Conservation (phyloP, 306 rosid genomes). For the Dicorynia guianensis region DNA sequence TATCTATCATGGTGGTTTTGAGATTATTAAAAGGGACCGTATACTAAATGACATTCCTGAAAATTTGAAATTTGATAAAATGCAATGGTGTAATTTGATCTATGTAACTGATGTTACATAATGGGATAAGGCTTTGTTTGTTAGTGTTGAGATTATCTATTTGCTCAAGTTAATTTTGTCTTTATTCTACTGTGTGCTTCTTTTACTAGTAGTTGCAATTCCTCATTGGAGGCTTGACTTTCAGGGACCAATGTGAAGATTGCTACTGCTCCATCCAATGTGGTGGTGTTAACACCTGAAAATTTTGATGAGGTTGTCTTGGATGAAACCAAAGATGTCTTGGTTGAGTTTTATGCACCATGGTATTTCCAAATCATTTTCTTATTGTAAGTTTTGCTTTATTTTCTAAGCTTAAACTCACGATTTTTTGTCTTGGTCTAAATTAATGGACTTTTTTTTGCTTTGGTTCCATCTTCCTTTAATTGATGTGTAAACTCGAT, state of each 20-base stretch:
- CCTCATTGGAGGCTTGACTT: slow-evolving; percentile 37
- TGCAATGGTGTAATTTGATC: too few relatives aligned
- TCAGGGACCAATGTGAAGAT: slow-evolving; percentile 93
- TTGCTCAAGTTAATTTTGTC: not conserved
- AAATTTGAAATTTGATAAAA: too few relatives aligned
- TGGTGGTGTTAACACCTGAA: slow-evolving; percentile 70
- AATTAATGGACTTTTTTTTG: slow-evolving; percentile 2
- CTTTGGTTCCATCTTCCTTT: not conserved
- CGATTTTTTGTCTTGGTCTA: slow-evolving; percentile 8
- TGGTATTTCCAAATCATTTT: slow-evolving; percentile 61
- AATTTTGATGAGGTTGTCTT: slow-evolving; percentile 78
- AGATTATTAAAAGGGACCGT: too few relatives aligned
- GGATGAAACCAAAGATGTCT: slow-evolving; percentile 83
- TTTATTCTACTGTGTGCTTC: too few relatives aligned
- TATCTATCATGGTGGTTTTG: slow-evolving; percentile 21
- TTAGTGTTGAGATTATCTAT: too few relatives aligned
- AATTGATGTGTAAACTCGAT: slow-evolving; percentile 10
- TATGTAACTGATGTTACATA: too few relatives aligned
- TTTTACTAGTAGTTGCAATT: slow-evolving; percentile 1
- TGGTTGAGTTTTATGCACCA: slow-evolving; percentile 99
- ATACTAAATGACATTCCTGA: too few relatives aligned
- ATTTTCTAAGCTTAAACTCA: not conserved
- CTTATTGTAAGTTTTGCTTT: slow-evolving; percentile 1
- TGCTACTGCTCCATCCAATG: slow-evolving; percentile 73
- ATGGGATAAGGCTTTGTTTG: too few relatives aligned